A percentile compares a stretch with the other conserved stretches of the same genome.
These are phyloP conservation scores for Solanum hybrid DNA, from an alignment of 305 asterid species.

Conservation along the genomic window DNA sequence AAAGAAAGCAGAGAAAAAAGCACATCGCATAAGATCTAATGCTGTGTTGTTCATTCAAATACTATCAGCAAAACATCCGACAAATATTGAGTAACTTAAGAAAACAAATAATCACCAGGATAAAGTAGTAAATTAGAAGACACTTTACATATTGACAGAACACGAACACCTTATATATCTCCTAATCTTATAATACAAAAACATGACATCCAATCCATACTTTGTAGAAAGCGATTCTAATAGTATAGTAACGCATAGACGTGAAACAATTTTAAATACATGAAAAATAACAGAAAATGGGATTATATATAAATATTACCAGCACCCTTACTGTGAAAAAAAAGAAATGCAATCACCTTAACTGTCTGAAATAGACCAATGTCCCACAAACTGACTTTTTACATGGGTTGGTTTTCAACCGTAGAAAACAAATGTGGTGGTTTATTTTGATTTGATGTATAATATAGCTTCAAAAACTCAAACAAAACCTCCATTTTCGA, in stretches of 20 bases:
- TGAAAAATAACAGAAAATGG: not conserved
- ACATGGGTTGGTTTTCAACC: not conserved
- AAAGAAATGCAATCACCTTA: not conserved
- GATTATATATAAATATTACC: not conserved
- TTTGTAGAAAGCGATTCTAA: not conserved
- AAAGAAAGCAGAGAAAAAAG: not conserved
- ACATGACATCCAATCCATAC: not conserved
- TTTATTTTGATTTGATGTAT: not conserved
- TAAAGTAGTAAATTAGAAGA: not conserved
- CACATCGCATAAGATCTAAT: not conserved
- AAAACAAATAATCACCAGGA: not conserved
- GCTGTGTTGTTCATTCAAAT: not conserved
- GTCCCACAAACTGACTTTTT: not conserved
- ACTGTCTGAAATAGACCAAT: not conserved
- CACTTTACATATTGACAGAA: not conserved
- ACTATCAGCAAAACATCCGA: not conserved
- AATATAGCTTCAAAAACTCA: not conserved
- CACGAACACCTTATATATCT: not conserved
- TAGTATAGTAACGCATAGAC: not conserved
- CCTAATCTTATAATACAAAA: not conserved
- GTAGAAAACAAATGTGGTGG: not conserved
- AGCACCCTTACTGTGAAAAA: not conserved
- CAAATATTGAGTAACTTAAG: not conserved
- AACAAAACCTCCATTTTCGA: not conserved
- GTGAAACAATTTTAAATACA: not conserved